A percentile compares a stretch with the other conserved stretches of the same genome.
Evolutionary conservation across 371 early-diverging fungal genomes (phyloP).

Genomic region (Zopfochytrium polystomum): DNA sequence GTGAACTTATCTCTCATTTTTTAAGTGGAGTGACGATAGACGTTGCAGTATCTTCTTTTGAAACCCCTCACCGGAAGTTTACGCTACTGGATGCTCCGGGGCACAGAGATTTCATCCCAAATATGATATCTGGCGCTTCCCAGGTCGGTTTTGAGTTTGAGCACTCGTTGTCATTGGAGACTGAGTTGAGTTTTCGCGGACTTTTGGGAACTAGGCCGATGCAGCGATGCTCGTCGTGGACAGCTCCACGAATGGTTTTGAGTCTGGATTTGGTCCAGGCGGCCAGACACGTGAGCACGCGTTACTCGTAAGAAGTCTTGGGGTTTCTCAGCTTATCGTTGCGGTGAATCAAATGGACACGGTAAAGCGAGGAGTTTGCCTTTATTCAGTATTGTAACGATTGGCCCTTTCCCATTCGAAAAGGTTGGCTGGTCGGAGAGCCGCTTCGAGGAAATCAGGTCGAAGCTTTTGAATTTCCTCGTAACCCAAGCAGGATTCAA

Average conservation of each 20-base stretch:
- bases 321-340: conserved; percentile 83
- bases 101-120: conserved; percentile 98
- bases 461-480: conserved; percentile 66
- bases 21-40: conserved; percentile 95
- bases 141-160: conserved; percentile 47
- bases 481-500: conserved; percentile 66
- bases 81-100: conserved; percentile 97
- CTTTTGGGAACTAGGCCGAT: conserved; percentile 64
- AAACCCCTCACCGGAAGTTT: conserved; percentile 73
- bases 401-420: background rate
- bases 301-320: conserved; percentile 79
- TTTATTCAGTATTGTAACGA: background rate
- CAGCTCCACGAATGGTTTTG: conserved; percentile 90
- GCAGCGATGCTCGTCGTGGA: conserved; percentile 95
- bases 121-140: conserved; percentile 98
- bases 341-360: conserved; percentile 92
- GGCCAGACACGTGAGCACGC: conserved; percentile 98
- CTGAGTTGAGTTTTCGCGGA: background rate
- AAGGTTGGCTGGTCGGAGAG: conserved; percentile 71
- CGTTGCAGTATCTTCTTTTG: conserved; percentile 87
- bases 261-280: conserved; percentile 92
- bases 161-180: background rate
- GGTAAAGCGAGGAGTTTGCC: conserved; percentile 31
- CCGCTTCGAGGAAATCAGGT: conserved; percentile 70
- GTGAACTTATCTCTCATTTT: background rate